phyloP scores from a whole-genome alignment of 2,329 filamentous ascomycete species.

The Rhexocercosporidium sp. region DNA sequence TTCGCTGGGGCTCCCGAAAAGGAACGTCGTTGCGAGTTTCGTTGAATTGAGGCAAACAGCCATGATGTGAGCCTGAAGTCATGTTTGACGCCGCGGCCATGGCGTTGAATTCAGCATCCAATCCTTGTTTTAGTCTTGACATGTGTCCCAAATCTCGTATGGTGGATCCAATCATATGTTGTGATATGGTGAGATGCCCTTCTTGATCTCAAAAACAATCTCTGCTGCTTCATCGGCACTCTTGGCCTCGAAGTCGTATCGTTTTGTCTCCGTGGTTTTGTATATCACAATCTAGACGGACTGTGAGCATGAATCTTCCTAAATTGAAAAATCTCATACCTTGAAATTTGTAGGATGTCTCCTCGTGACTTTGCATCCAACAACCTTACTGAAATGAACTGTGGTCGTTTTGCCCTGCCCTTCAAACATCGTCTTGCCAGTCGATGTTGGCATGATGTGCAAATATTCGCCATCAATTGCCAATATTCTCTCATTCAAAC shows the following conservation, averaged over 20 bases:
- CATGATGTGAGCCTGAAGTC: conserved; percentile 1
- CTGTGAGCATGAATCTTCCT: conserved; percentile 65
- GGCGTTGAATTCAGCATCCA: not conserved
- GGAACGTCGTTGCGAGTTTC: not conserved
- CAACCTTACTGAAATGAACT: conserved; percentile 80
- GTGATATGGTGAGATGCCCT: conserved; percentile 70
- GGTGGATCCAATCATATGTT: conserved; percentile 27
- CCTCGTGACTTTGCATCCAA: conserved; percentile 80
- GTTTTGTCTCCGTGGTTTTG: conserved; percentile 75
- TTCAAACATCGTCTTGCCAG: conserved; percentile 68
- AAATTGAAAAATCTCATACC: conserved; percentile 50
- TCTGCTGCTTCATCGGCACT: conserved; percentile 75
- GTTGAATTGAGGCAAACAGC: not conserved
- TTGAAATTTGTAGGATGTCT: conserved; percentile 84
- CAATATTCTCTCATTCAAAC: conserved; percentile 75
- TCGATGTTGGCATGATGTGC: conserved; percentile 77
- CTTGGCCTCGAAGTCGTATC: conserved; percentile 85
- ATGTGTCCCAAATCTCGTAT: not conserved
- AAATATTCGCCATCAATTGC: conserved; percentile 87
- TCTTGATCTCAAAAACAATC: conserved; percentile 80
- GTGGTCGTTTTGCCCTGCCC: conserved; percentile 75
- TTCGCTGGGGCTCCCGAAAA: conserved; percentile 5
- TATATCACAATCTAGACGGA: conserved; percentile 67
- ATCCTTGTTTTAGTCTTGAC: not conserved
- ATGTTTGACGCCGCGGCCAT: not conserved